These are phyloP conservation scores for Endogone sp. DNA, from an alignment of 192 early-diverging fungal genomes.

Conservation along the genomic window DNA sequence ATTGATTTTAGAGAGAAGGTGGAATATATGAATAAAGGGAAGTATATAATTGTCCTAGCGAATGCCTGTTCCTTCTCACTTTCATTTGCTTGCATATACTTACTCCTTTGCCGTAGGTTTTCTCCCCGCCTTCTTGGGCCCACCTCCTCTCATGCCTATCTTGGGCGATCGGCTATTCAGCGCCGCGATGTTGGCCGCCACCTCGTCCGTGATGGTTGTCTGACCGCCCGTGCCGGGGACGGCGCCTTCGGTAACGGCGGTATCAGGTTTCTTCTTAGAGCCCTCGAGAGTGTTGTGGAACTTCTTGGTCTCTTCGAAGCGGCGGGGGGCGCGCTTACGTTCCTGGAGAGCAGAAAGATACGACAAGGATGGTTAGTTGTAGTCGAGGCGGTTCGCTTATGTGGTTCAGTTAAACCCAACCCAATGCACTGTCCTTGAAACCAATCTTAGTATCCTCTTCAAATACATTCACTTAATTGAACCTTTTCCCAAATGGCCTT, in stretches of 20 bases:
- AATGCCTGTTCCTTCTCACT: no score
- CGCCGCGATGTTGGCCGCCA: slow-evolving; percentile 42
- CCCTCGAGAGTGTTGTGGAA: slow-evolving; percentile 62
- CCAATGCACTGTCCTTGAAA: no score
- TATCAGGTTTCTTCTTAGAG: slow-evolving; percentile 25
- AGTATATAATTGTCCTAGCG: no score
- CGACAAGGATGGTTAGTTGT: not conserved
- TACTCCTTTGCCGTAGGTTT: not conserved
- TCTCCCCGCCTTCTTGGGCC: not conserved
- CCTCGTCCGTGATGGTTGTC: slow-evolving; percentile 40
- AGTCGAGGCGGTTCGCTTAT: no score
- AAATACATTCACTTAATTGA: no score
- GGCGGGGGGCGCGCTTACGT: slow-evolving; percentile 57
- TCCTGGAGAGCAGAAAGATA: slow-evolving; percentile 19
- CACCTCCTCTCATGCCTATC: not conserved
- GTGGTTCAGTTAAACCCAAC: no score
- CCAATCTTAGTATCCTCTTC: no score
- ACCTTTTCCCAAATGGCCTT: no score
- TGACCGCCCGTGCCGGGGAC: not conserved
- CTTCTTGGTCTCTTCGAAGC: slow-evolving; percentile 78
- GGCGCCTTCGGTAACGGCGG: not conserved
- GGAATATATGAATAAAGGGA: no score
- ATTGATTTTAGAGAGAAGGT: no score
- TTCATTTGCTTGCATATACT: not conserved
- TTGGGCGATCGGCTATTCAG: slow-evolving; percentile 16